phyloP scores from a whole-genome alignment of 2,329 filamentous ascomycete species.

The Tricladium varicosporioides region DNA sequence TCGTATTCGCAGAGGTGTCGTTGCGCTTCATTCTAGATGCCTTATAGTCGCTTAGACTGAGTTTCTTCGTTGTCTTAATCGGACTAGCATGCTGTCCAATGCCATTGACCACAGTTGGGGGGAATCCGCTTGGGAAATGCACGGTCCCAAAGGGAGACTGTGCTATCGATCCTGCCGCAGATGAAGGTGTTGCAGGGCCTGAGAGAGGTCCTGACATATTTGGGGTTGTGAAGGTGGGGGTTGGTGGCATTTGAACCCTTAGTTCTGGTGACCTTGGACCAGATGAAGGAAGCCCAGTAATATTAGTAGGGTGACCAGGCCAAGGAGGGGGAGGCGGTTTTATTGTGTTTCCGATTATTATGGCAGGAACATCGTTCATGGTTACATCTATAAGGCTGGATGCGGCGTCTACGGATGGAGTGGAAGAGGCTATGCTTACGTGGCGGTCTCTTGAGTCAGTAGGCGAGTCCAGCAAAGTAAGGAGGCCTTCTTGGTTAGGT shows the following conservation, averaged over 20 bases:
- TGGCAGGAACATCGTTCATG: slow-evolving; percentile 28
- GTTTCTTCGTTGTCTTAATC: slow-evolving; percentile 58
- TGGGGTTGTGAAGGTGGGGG: slow-evolving; percentile 46
- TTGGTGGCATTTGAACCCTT: slow-evolving; percentile 54
- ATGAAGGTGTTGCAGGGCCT: slow-evolving; percentile 44
- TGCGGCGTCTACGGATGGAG: slow-evolving; percentile 24
- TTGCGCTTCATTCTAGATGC: slow-evolving; percentile 42
- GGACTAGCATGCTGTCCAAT: slow-evolving; percentile 52
- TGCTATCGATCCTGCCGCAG: slow-evolving; percentile 41
- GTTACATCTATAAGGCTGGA: slow-evolving; percentile 22
- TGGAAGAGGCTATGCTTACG: slow-evolving; percentile 27
- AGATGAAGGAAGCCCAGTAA: not conserved
- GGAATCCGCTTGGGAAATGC: slow-evolving; percentile 44
- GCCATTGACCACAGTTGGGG: slow-evolving; percentile 42
- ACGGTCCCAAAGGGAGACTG: slow-evolving; percentile 51
- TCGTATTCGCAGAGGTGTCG: slow-evolving; percentile 15
- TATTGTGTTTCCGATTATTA: slow-evolving; percentile 20
- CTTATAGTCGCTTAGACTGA: slow-evolving; percentile 66
- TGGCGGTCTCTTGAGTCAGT: slow-evolving; percentile 23
- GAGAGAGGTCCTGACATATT: slow-evolving; percentile 32
- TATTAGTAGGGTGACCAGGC: slow-evolving; percentile 19
- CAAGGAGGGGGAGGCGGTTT: slow-evolving; percentile 34
- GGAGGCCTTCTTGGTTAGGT: slow-evolving; percentile 13
- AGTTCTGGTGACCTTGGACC: slow-evolving; percentile 26
- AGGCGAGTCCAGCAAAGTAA: slow-evolving; percentile 20